These are phyloP conservation scores for Elaeis guineensis DNA, from an alignment of 176 grass and related monocot genomes.

Conservation along the genomic window DNA sequence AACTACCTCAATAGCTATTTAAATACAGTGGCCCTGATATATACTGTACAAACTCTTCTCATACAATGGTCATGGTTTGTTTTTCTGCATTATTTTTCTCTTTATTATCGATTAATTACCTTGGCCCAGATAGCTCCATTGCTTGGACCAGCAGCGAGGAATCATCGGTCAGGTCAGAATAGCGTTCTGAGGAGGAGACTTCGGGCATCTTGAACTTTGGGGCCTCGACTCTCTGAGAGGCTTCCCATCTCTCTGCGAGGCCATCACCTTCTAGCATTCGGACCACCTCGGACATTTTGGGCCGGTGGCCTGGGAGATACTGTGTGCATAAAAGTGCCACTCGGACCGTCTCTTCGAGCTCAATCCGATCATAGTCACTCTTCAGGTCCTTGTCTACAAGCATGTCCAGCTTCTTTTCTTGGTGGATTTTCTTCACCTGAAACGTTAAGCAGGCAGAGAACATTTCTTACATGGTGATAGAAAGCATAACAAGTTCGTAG, in stretches of 20 bases:
- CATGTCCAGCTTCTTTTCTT: constrained; percentile 72
- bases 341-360: constrained; percentile 78
- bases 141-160: constrained; percentile 14
- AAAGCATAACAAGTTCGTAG: no score
- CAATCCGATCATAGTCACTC: constrained; percentile 52
- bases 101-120: background rate
- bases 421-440: constrained; percentile 82
- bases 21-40: no score
- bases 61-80: no score
- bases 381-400: constrained; percentile 62
- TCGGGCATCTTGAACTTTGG: background rate
- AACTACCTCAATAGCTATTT: no score
- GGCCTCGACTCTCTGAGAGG: constrained; percentile 17
- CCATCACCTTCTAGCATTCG: constrained; percentile 82
- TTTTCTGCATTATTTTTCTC: no score
- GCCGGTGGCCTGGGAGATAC: constrained; percentile 2
- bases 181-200: constrained; percentile 13
- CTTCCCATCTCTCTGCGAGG: constrained; percentile 75
- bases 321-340: constrained; percentile 11
- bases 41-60: no score
- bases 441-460: background rate
- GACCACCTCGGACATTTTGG: constrained; percentile 9
- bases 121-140: constrained; percentile 15
- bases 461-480: no score
- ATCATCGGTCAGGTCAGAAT: constrained; percentile 6